Percentiles rank a stretch among this genome's conserved stretches.
Evolutionary conservation across 306 rosid species (phyloP).

Genomic region (Cucumis sativus): Cucumber_9930_V3 NC_026658.2:18015501-18016000

Average conservation of each 20-base stretch:
- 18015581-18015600: background rate
- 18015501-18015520: background rate
- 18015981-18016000: background rate
- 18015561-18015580: conserved; percentile 10
- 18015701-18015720: background rate
- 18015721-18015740: conserved; percentile 8
- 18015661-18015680: conserved; percentile 7
- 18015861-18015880: conserved; percentile 37
- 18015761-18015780: background rate
- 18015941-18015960: conserved; percentile 60
- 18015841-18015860: background rate
- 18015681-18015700: background rate
- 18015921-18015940: conserved; percentile 34
- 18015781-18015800: background rate
- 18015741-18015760: conserved; percentile 3
- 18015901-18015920: conserved; percentile 31
- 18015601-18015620: background rate
- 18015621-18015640: background rate
- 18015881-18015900: conserved; percentile 13
- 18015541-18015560: background rate
- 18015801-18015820: background rate
- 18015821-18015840: background rate
- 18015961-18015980: conserved; percentile 16
- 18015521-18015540: background rate
- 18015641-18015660: conserved; percentile 13